phyloP scores from a whole-genome alignment of 805 yeast genomes.

The Sugiyamaella smithiae region DNA sequence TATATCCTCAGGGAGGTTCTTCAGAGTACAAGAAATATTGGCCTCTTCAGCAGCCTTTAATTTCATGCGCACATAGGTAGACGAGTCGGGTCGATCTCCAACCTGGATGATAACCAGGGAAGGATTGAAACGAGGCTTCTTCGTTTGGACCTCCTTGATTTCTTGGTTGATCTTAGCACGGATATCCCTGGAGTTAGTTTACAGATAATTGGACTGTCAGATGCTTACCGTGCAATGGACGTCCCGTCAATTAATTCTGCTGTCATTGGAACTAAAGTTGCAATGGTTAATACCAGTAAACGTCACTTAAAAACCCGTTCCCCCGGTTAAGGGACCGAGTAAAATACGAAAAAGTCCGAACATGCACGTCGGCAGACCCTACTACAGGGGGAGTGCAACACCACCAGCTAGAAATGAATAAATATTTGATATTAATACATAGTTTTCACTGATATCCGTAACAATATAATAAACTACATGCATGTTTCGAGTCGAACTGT shows the following conservation, averaged over 20 bases:
- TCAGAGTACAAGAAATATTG: conserved; percentile 63
- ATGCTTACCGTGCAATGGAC: conserved; percentile 47
- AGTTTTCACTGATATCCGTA: no score
- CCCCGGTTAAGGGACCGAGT: conserved; percentile 8
- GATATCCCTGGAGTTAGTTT: conserved; percentile 31
- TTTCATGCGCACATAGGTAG: conserved; percentile 89
- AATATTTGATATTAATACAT: no score
- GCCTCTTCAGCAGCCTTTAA: conserved; percentile 84
- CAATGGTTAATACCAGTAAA: neutral
- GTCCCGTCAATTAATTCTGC: conserved; percentile 56
- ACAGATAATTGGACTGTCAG: neutral
- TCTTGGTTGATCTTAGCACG: conserved; percentile 53
- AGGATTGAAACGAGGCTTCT: conserved; percentile 60
- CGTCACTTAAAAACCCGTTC: conserved; percentile 3
- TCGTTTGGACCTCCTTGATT: conserved; percentile 43
- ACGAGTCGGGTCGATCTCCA: conserved; percentile 86
- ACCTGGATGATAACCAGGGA: conserved; percentile 83
- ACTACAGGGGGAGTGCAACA: no score
- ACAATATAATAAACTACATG: no score
- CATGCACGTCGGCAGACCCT: no score
- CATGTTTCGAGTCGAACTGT: conserved; percentile 38
- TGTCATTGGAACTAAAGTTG: conserved; percentile 13
- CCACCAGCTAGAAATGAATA: no score
- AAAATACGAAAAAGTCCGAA: no score
- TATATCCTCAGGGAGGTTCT: conserved; percentile 61